Conservation (phyloP, 2,329 filamentous ascomycete species). For the Teratosphaeria viscida region DNA sequence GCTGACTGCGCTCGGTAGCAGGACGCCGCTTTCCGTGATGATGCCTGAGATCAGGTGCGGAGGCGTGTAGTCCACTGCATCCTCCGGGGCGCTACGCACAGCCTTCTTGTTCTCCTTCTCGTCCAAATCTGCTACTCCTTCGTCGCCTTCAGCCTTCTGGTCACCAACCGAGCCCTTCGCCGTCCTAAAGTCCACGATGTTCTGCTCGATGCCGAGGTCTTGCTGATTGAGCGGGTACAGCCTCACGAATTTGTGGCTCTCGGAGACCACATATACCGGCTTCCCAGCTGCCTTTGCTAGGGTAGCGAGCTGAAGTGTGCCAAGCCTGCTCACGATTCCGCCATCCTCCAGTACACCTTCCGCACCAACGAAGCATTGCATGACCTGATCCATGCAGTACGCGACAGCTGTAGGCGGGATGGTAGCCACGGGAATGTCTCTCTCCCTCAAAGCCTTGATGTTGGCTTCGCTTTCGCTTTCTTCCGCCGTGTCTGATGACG, state of each 20-base stretch:
- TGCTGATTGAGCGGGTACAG: slow-evolving; percentile 74
- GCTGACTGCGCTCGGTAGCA: slow-evolving; percentile 59
- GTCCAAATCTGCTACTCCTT: slow-evolving; percentile 22
- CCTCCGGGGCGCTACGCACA: slow-evolving; percentile 15
- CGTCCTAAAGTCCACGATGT: slow-evolving; percentile 62
- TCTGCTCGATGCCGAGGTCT: slow-evolving; percentile 70
- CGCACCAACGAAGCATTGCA: slow-evolving; percentile 55
- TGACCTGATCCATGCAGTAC: slow-evolving; percentile 66
- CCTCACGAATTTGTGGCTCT: slow-evolving; percentile 94
- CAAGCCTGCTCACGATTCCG: slow-evolving; percentile 80
- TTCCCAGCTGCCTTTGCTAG: slow-evolving; percentile 63
- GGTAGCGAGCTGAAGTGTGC: slow-evolving; percentile 75
- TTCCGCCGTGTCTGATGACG: slow-evolving; percentile 26
- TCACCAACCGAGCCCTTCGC: slow-evolving; percentile 23
- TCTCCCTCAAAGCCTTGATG: slow-evolving; percentile 59
- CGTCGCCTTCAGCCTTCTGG: slow-evolving; percentile 13
- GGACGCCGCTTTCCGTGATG: slow-evolving; percentile 65
- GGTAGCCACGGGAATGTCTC: slow-evolving; percentile 72
- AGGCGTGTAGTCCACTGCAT: slow-evolving; percentile 56
- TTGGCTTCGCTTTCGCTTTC: slow-evolving; percentile 57
- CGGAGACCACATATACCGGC: slow-evolving; percentile 81
- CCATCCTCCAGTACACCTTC: slow-evolving; percentile 93
- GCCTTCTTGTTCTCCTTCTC: neutral
- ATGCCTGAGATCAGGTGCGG: slow-evolving; percentile 60
- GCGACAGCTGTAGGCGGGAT: slow-evolving; percentile 68